A percentile compares a stretch with the other conserved stretches of the same genome.
Evolutionary conservation across 169 alveolate genomes (phyloP).

Genomic region (Theileria sp.): DNA sequence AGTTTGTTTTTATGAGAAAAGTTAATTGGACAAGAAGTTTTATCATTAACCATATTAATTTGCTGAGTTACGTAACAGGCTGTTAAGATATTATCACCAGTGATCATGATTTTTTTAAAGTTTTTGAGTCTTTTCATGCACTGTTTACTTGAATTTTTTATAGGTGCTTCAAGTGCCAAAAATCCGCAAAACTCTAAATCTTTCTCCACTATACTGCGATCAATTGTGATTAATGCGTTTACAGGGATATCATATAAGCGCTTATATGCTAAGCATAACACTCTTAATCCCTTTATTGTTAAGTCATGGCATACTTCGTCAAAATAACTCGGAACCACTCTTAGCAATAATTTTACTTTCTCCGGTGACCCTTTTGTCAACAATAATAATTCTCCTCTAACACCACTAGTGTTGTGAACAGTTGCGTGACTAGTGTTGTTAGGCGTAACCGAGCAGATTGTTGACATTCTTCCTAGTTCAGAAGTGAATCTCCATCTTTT

Average conservation of each 20-base stretch:
- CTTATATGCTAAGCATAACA: slow-evolving; percentile 72
- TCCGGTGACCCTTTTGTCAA: slow-evolving; percentile 97
- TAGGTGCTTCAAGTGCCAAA: slow-evolving; percentile 91
- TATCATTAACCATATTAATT: not conserved
- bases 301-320: slow-evolving; percentile 78
- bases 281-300: slow-evolving; percentile 89
- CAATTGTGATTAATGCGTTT: slow-evolving; percentile 53
- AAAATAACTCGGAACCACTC: slow-evolving; percentile 86
- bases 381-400: slow-evolving; percentile 59
- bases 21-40: not conserved
- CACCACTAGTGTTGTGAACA: not conserved
- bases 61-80: slow-evolving; percentile 91
- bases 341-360: slow-evolving; percentile 79
- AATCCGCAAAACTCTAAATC: slow-evolving; percentile 92
- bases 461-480: slow-evolving; percentile 83
- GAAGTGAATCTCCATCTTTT: slow-evolving; percentile 84
- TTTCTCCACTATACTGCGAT: slow-evolving; percentile 86
- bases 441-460: slow-evolving; percentile 20
- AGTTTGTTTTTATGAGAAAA: not conserved
- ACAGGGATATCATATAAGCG: slow-evolving; percentile 30
- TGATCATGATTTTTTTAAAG: slow-evolving; percentile 89
- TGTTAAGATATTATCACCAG: slow-evolving; percentile 97
- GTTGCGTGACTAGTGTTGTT: slow-evolving; percentile 11
- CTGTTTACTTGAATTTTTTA: slow-evolving; percentile 84
- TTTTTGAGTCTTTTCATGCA: slow-evolving; percentile 84